phyloP scores from a whole-genome alignment of 345 rosid genomes.

The Lepidium didymum region DNA sequence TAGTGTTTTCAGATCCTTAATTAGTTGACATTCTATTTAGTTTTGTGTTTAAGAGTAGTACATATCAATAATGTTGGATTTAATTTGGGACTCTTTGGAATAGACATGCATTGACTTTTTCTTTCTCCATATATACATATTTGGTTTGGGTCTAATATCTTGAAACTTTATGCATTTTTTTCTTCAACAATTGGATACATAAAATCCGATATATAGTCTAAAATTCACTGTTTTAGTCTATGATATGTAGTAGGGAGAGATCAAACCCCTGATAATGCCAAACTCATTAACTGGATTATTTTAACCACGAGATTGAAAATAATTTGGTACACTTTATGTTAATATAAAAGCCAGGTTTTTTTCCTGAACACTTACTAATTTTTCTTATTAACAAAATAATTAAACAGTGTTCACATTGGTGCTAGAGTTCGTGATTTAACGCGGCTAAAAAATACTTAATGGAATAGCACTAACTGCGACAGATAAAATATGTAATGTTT shows the following conservation, averaged over 20 bases:
- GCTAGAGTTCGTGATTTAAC: neutral
- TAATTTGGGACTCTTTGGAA: neutral
- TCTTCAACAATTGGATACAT: no score
- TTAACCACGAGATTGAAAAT: no score
- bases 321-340: no score
- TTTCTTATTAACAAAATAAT: neutral
- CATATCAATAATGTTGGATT: neutral
- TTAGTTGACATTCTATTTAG: conserved; percentile 6
- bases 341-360: no score
- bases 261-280: no score
- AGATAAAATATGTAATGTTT: neutral
- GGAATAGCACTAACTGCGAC: neutral
- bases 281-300: no score
- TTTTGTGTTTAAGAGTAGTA: conserved; percentile 16
- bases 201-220: no score
- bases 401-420: neutral
- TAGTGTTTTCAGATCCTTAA: neutral
- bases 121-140: neutral
- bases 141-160: neutral
- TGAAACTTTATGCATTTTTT: neutral
- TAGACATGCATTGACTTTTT: neutral
- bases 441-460: neutral
- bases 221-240: no score
- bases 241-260: no score
- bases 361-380: no score